Percentiles rank a stretch among this genome's conserved stretches.
Evolutionary conservation across 177 flowering plant genomes (phyloP).

Genomic region (Vitis hybrid): DNA sequence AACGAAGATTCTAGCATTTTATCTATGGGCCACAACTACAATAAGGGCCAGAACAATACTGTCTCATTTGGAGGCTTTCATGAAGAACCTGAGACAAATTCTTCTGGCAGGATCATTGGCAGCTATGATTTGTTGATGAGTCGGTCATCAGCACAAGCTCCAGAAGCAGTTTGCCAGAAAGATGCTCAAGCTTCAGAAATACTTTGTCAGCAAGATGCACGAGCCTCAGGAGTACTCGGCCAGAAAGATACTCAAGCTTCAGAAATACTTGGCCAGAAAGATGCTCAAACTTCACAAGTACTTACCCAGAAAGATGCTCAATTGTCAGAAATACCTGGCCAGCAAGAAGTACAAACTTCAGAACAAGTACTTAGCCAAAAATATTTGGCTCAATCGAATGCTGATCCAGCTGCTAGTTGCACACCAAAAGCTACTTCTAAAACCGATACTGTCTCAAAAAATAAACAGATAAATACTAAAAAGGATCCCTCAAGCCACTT

Average conservation of each 20-base stretch:
- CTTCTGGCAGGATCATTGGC: slow-evolving; percentile 20
- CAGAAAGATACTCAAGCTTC: slow-evolving; percentile 20
- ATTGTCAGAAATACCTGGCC: slow-evolving; percentile 16
- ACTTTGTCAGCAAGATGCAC: slow-evolving; percentile 16
- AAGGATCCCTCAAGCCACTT: slow-evolving; percentile 54
- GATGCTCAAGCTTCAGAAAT: slow-evolving; percentile 21
- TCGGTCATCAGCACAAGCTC: slow-evolving; percentile 19
- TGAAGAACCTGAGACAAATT: slow-evolving; percentile 23
- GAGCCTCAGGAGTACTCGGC: slow-evolving; percentile 16
- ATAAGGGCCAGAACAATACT: slow-evolving; percentile 24
- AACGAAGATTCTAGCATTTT: slow-evolving; percentile 7
- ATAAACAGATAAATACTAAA: slow-evolving; percentile 47
- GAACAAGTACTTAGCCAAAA: slow-evolving; percentile 17
- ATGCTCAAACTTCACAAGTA: slow-evolving; percentile 19
- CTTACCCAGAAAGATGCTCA: slow-evolving; percentile 20
- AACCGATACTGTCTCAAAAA: slow-evolving; percentile 23
- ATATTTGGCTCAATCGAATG: slow-evolving; percentile 13
- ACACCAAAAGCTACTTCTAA: slow-evolving; percentile 16
- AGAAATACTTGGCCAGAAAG: slow-evolving; percentile 18
- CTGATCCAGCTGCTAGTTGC: slow-evolving; percentile 11
- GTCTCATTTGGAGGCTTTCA: slow-evolving; percentile 33
- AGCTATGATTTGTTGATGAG: slow-evolving; percentile 24
- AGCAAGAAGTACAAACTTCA: slow-evolving; percentile 16
- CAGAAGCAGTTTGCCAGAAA: slow-evolving; percentile 18
- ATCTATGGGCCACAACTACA: slow-evolving; percentile 22